Base-by-base conservation (phyloP, 345 rosid genomes). In the Syzygium grande region DNA sequence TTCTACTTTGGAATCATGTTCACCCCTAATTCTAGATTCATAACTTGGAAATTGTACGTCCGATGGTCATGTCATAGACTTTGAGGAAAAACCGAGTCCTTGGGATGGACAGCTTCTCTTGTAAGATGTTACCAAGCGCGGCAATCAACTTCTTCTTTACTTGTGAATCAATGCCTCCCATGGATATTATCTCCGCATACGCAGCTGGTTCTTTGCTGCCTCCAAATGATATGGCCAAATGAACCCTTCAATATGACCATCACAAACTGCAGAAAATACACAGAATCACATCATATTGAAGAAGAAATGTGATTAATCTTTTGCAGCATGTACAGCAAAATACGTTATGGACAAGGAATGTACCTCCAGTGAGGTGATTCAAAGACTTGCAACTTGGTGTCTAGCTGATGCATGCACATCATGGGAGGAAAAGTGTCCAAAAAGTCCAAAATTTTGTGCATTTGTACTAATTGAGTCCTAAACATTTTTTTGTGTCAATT, bases 171-270 rank as follows among this genome's bases (percentile, higher is more conserved):
- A 96, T 95, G 53, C 99, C 99, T 21, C 99, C 99, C 96, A 96
- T 95, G 4, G 99, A 92, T 3, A 96, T 95, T 16, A 95, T 85
- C 92, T 96, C 97, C 5, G 90, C 98, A 79, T 94, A 95, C 4
- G 97, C 99, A 1, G 99, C 99, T 56, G 96, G 91, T 8, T 95
- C 96, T 90, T 92, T 93, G 88, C 91, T 96, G 84, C 97, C 96
- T 27, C 94, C 93, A 52, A 96, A 95, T 46, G 91, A 89, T 89
- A 96, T 95, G 68, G 87, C 92, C 46, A 92, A 92, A 89, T 1
- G 96, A 94, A 84, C 97, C 99, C 85, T 95, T 96, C 10, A 96
- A 83, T 65, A 96, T 89, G 73, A 96, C 96, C 99, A 96, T 96
- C 92, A 96, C 99, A 84, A 92, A 92, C 97, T 96, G 96, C 94